These are phyloP conservation scores for Fraxinus sp. DNA, from an alignment of 305 asterid genomes.

Conservation along the genomic window DNA sequence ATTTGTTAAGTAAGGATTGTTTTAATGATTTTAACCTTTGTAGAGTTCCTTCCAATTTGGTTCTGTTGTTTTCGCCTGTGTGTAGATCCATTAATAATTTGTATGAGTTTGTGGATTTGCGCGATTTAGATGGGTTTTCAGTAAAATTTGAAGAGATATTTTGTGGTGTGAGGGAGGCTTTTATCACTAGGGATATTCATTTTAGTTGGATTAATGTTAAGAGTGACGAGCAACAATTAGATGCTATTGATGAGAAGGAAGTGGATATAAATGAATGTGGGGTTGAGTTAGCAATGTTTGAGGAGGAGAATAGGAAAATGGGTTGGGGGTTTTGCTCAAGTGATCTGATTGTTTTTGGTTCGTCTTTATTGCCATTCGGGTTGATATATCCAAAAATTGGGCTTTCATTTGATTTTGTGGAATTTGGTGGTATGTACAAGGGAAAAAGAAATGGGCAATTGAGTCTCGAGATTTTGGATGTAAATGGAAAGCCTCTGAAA, in stretches of 20 bases:
- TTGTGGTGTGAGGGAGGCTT: conserved; percentile 48
- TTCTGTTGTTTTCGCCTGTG: conserved; percentile 64
- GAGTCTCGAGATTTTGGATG: conserved; percentile 67
- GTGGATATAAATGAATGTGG: conserved; percentile 16
- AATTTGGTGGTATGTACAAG: conserved; percentile 31
- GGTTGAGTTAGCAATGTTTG: conserved; percentile 24
- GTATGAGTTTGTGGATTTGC: conserved; percentile 35
- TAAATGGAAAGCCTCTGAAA: conserved; percentile 64
- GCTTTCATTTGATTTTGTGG: conserved; percentile 35
- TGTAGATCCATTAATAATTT: conserved; percentile 34
- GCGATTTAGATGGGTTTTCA: conserved; percentile 28
- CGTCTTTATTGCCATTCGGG: conserved; percentile 75
- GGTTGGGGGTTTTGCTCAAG: conserved; percentile 89
- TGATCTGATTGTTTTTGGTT: conserved; percentile 60
- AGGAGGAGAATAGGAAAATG: conserved; percentile 44
- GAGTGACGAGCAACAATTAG: conserved; percentile 26
- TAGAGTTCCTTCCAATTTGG: conserved; percentile 53
- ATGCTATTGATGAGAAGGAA: conserved; percentile 26
- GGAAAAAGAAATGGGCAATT: conserved; percentile 43
- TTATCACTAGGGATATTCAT: conserved; percentile 58
- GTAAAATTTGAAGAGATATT: conserved; percentile 42
- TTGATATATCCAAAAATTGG: conserved; percentile 77
- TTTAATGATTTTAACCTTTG: conserved; percentile 24
- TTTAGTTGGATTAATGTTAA: conserved; percentile 74
- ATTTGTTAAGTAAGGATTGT: conserved; percentile 32